A percentile compares a stretch with the other conserved stretches of the same genome.
Evolutionary conservation across 257 asterid species (phyloP).

Genomic region (Nicotiana otophora): DNA sequence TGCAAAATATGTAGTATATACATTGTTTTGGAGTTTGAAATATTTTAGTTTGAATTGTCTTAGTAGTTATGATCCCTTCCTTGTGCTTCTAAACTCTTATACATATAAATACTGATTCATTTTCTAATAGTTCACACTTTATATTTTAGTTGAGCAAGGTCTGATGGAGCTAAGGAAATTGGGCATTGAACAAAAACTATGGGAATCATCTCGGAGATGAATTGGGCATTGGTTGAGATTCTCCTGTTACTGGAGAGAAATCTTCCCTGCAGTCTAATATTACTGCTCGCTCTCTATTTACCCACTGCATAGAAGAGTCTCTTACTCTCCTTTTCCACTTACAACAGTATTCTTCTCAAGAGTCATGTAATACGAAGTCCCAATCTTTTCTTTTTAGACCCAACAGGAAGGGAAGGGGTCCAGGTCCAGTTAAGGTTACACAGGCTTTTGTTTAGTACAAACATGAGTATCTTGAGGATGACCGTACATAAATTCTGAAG

Average conservation of each 20-base stretch:
- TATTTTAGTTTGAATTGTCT: slow-evolving; percentile 2
- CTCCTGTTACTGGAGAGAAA: slow-evolving; percentile 36
- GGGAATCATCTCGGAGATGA: slow-evolving; percentile 47
- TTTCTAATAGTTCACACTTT: slow-evolving; percentile 8
- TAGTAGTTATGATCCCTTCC: background rate
- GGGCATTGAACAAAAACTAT: slow-evolving; percentile 37
- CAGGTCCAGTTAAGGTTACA: background rate
- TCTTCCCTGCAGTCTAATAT: slow-evolving; percentile 20
- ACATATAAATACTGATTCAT: background rate
- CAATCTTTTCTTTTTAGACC: background rate
- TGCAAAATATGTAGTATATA: background rate
- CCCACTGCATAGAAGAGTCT: background rate
- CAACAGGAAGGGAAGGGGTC: background rate
- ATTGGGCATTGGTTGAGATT: slow-evolving; percentile 24
- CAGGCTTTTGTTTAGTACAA: background rate
- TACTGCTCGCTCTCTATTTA: background rate
- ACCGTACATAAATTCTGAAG: background rate
- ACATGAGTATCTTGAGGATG: background rate
- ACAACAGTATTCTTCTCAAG: background rate
- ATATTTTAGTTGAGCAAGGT: slow-evolving; percentile 41
- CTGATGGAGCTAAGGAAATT: slow-evolving; percentile 43
- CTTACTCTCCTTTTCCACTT: background rate
- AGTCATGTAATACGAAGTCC: background rate
- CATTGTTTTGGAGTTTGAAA: background rate
- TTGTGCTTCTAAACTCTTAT: background rate